Evolutionary conservation across 768 basidiomycete genomes (phyloP), one percentile per base, ranked within the genome.

Genomic region (Leucosporidium yakuticum): DNA sequence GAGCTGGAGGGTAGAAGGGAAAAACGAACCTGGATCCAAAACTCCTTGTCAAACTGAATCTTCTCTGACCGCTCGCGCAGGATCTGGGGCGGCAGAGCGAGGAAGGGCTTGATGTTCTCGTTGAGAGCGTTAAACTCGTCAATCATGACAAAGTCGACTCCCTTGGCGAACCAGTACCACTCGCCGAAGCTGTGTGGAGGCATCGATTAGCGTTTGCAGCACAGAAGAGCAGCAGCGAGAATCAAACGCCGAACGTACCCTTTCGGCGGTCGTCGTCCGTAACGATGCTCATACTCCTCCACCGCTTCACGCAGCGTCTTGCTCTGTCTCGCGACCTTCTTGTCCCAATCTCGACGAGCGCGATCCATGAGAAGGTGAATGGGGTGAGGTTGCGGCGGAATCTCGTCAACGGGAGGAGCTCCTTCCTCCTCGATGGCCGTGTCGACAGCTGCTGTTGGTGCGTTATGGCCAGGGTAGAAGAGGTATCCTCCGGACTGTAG

Each of bases 111-210:
- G 12, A 84, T 69, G 57, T 81, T 80, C 21, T 68, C 70, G 64
- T 76, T 68, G 57, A 85, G 91, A 67, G 79, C 79, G 69, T 81
- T 90, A 74, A 91, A 96, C 77, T 97, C 94, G 78, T 97, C 94
- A 7, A 90, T 81, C 80, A 97, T 84, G 74, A 85, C 84, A 47
- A 89, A 87, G 17, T 83, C 79, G 78, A 90, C 83, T 62, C 84
- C 80, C 75, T 82, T 80, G 21, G 87, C 88, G 78, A 92, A 97
- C 53, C 23, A 25, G 27, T 75, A 96, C 94, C 95, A 97, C 17
- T 82, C 79, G 76, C 91, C 93, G 73, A 98, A 99, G 1, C 93
- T 94, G 54, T 83, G 85, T 0, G 95, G 94, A 6, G 96, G 96
- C 57, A 48, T 48, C 48, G 44, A 63, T 63, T 48, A 67, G 39